A percentile compares a stretch with the other conserved stretches of the same genome.
Evolutionary conservation across 495 filamentous ascomycete species (phyloP).

Genomic region (Podospora sp.): DNA sequence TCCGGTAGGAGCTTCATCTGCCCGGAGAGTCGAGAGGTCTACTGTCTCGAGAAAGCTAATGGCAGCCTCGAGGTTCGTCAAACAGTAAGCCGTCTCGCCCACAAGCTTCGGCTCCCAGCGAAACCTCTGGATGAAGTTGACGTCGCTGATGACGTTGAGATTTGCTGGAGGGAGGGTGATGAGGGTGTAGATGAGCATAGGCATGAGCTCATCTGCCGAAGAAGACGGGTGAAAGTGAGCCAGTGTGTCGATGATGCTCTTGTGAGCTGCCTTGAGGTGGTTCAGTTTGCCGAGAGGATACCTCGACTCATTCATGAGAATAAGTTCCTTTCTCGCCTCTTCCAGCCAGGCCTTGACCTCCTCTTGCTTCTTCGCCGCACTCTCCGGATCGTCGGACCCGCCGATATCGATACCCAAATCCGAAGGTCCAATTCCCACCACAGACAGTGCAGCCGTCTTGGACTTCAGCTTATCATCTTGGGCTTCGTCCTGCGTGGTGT

Average conservation of each 20-base stretch:
- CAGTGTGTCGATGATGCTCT: constrained; percentile 89
- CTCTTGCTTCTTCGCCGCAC: constrained; percentile 63
- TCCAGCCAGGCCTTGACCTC: constrained; percentile 74
- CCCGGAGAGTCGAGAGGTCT: constrained; percentile 85
- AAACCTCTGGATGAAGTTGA: constrained; percentile 92
- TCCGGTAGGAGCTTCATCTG: constrained; percentile 70
- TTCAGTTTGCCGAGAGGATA: constrained; percentile 91
- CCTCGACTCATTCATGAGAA: constrained; percentile 81
- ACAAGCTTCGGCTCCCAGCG: constrained; percentile 82
- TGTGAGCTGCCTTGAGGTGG: constrained; percentile 84
- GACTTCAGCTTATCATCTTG: constrained; percentile 93
- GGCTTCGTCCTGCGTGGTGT: constrained; percentile 89
- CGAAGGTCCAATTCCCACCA: constrained; percentile 85
- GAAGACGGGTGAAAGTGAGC: constrained; percentile 79
- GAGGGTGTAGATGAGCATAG: constrained; percentile 92
- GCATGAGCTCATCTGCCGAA: constrained; percentile 94
- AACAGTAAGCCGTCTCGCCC: constrained; percentile 92
- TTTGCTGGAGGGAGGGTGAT: constrained; percentile 87
- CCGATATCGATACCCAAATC: constrained; percentile 83
- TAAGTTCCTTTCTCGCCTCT: constrained; percentile 70
- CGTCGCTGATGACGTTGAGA: constrained; percentile 88
- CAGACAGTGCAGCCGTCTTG: constrained; percentile 84
- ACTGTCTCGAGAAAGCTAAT: constrained; percentile 98
- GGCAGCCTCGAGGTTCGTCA: constrained; percentile 94
- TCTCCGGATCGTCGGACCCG: constrained; percentile 49